Percentiles rank a stretch among this genome's conserved stretches.
Conservation (phyloP, 2,329 filamentous ascomycete species). For the Cyphellophora attinorum region DNA sequence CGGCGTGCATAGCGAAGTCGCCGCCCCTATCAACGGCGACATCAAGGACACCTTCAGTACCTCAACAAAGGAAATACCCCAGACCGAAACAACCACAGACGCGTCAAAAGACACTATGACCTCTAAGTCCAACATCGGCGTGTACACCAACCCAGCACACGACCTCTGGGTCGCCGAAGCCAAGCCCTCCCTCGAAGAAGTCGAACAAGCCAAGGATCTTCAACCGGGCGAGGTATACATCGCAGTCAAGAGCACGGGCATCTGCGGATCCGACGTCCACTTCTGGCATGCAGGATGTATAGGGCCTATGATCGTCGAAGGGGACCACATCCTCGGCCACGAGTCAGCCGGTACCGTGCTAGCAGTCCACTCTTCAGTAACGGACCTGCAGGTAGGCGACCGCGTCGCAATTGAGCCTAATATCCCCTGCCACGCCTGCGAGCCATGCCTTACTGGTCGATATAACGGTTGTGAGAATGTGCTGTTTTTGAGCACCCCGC, state of each 20-base stretch:
- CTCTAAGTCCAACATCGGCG: conserved; percentile 63
- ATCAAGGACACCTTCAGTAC: background rate
- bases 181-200: conserved; percentile 64
- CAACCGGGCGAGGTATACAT: conserved; percentile 78
- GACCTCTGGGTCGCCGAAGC: conserved; percentile 82
- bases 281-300: conserved; percentile 97
- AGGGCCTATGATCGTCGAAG: conserved; percentile 86
- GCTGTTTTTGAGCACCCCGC: conserved; percentile 81
- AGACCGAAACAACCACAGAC: background rate
- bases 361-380: conserved; percentile 68
- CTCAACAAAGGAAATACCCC: background rate
- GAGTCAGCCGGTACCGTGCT: conserved; percentile 76
- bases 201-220: conserved; percentile 58
- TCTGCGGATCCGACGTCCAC: conserved; percentile 93
- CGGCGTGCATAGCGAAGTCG: background rate
- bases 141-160: conserved; percentile 89
- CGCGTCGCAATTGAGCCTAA: conserved; percentile 91
- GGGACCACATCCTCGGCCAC: conserved; percentile 86
- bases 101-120: background rate
- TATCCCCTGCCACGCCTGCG: conserved; percentile 82
- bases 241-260: conserved; percentile 86
- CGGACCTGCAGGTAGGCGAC: conserved; percentile 69
- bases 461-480: conserved; percentile 92
- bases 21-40: background rate
- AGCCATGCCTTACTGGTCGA: conserved; percentile 80